These are phyloP conservation scores for Chrysanthemum makinoi DNA, from an alignment of 129 eudicot genomes.

Conservation along the genomic window DNA sequence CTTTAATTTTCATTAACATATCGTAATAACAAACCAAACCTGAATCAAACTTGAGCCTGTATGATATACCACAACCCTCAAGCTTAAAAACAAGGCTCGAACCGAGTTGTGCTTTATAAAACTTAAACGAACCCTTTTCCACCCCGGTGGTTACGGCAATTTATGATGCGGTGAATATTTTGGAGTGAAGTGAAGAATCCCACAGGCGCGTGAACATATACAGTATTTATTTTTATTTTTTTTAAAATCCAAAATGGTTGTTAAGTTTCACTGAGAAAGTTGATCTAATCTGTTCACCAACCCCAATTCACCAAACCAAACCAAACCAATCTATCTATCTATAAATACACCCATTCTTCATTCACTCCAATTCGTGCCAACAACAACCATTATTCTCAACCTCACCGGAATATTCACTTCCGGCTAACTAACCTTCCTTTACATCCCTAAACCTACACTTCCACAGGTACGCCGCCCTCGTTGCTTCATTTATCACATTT, in stretches of 20 bases:
- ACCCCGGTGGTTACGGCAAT: no score
- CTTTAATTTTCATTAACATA: no score
- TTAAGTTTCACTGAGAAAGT: not conserved
- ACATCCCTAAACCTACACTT: not conserved
- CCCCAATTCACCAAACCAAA: constrained; percentile 1
- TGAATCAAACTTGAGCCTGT: no score
- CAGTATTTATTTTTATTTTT: no score
- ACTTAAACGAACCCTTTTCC: no score
- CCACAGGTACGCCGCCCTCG: constrained; percentile 33
- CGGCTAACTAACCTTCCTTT: not conserved
- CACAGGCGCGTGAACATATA: no score
- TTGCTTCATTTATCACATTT: not conserved
- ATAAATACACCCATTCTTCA: constrained; percentile 22
- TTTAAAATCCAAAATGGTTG: not conserved
- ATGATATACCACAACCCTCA: no score
- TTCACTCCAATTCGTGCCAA: constrained; percentile 26
- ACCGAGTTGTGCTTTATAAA: no score
- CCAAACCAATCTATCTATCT: not conserved
- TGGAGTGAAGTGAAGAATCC: no score
- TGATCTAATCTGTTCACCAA: constrained; percentile 11
- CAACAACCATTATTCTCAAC: constrained; percentile 2
- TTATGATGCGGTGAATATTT: no score
- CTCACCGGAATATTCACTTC: constrained; percentile 7
- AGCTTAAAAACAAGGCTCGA: no score
- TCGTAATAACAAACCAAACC: no score